Conservation (phyloP, 2,329 filamentous ascomycete genomes). For the Fusarium decemcellulare region DNA sequence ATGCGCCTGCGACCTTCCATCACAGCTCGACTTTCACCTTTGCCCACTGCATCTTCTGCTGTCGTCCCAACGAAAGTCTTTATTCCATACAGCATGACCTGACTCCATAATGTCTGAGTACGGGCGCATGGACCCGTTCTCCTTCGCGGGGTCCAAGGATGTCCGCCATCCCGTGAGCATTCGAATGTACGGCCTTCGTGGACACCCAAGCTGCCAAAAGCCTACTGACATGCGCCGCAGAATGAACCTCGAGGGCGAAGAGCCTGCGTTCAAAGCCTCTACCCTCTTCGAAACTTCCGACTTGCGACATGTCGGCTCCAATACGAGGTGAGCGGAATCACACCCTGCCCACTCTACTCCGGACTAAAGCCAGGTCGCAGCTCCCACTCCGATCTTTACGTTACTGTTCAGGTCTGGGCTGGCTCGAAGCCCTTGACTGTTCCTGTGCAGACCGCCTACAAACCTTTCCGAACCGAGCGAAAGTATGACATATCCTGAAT, state of each 20-base stretch:
- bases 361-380: slow-evolving; percentile 59
- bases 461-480: slow-evolving; percentile 83
- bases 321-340: slow-evolving; percentile 71
- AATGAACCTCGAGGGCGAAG: slow-evolving; percentile 63
- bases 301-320: slow-evolving; percentile 89
- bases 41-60: not conserved
- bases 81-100: slow-evolving; percentile 43
- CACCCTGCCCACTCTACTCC: not conserved
- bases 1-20: slow-evolving; percentile 13
- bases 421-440: slow-evolving; percentile 96
- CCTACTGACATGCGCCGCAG: slow-evolving; percentile 49
- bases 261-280: slow-evolving; percentile 65
- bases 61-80: not conserved
- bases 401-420: slow-evolving; percentile 94
- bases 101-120: slow-evolving; percentile 54
- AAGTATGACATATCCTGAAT: slow-evolving; percentile 58
- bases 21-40: slow-evolving; percentile 7
- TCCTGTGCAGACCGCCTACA: slow-evolving; percentile 93
- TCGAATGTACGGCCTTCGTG: slow-evolving; percentile 65
- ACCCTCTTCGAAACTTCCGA: slow-evolving; percentile 84
- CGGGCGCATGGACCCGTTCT: slow-evolving; percentile 89
- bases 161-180: slow-evolving; percentile 81
- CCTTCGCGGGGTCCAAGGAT: slow-evolving; percentile 91
- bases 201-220: not conserved
- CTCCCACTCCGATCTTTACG: slow-evolving; percentile 88